Evolutionary conservation across 495 filamentous ascomycete genomes (phyloP).

Genomic region (Talaromyces stipitatus): DNA sequence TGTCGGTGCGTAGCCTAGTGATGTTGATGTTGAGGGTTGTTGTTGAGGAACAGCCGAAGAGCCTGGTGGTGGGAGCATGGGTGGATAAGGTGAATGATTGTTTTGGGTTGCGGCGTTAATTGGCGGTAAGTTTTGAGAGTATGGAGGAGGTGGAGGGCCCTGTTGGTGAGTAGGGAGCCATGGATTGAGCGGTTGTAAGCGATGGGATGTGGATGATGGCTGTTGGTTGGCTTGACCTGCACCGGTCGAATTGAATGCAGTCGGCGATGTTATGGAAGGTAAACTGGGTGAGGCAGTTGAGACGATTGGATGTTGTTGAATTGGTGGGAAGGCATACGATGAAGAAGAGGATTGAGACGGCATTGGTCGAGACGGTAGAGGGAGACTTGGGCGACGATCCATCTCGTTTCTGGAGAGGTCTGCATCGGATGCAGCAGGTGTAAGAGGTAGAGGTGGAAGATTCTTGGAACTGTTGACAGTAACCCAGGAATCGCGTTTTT

Average conservation of each 20-base stretch:
- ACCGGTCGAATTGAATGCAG: constrained; percentile 1
- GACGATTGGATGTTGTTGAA: constrained; percentile 34
- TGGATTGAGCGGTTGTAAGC: constrained; percentile 34
- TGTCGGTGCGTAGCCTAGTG: constrained; percentile 11
- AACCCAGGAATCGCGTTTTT: constrained; percentile 38
- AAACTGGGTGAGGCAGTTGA: constrained; percentile 31
- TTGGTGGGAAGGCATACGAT: constrained; percentile 32
- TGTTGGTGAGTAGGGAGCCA: constrained; percentile 30
- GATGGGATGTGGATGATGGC: constrained; percentile 27
- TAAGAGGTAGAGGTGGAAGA: constrained; percentile 14
- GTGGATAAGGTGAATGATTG: constrained; percentile 29
- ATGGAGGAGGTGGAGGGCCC: constrained; percentile 20
- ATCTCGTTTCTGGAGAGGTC: constrained; percentile 19
- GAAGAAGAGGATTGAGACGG: constrained; percentile 32
- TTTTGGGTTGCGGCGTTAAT: constrained; percentile 26
- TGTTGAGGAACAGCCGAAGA: constrained; percentile 11
- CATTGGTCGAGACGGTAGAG: constrained; percentile 22
- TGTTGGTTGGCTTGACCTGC: constrained; percentile 16
- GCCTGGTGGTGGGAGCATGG: constrained; percentile 25
- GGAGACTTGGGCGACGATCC: constrained; percentile 38
- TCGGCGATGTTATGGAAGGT: constrained; percentile 21
- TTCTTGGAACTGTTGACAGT: constrained; percentile 36
- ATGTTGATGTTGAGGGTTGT: not conserved
- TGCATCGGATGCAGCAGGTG: not conserved
- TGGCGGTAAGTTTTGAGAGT: constrained; percentile 33